Percentiles rank a stretch among this genome's conserved stretches.
Evolutionary conservation across 2,329 filamentous ascomycete species (phyloP).

Genomic region (Xenoacremonium recifei): DNA sequence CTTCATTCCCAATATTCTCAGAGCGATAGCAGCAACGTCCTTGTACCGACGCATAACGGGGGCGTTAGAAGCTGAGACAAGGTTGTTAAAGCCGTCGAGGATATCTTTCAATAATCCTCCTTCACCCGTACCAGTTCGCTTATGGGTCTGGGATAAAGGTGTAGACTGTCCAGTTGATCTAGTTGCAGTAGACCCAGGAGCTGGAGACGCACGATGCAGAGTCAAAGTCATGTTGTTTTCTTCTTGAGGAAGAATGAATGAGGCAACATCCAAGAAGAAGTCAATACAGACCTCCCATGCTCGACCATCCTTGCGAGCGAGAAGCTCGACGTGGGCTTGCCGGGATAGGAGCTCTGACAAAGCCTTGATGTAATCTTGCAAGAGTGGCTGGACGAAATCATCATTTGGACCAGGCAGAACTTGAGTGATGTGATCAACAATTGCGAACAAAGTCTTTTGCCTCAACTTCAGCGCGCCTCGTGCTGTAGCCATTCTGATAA

Average conservation of each 20-base stretch:
- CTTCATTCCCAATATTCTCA: slow-evolving; percentile 61
- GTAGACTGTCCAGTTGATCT: slow-evolving; percentile 29
- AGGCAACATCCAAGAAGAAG: slow-evolving; percentile 67
- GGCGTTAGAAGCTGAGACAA: slow-evolving; percentile 66
- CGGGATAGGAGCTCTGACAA: slow-evolving; percentile 69
- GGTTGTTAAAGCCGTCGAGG: slow-evolving; percentile 62
- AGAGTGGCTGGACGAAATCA: slow-evolving; percentile 65
- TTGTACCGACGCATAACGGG: slow-evolving; percentile 58
- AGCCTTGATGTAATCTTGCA: slow-evolving; percentile 75
- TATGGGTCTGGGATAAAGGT: slow-evolving; percentile 30
- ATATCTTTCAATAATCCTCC: slow-evolving; percentile 34
- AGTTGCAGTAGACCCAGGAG: slow-evolving; percentile 31
- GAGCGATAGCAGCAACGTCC: slow-evolving; percentile 53
- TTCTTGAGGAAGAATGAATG: slow-evolving; percentile 44
- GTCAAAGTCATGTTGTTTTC: slow-evolving; percentile 34
- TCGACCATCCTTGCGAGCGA: slow-evolving; percentile 54
- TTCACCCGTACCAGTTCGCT: slow-evolving; percentile 25
- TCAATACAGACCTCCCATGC: slow-evolving; percentile 68
- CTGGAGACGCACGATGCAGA: slow-evolving; percentile 45
- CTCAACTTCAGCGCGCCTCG: slow-evolving; percentile 67
- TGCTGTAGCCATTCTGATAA: slow-evolving; percentile 69
- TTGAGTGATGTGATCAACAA: slow-evolving; percentile 81
- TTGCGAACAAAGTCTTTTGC: slow-evolving; percentile 72
- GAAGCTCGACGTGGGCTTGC: slow-evolving; percentile 76
- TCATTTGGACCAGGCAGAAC: slow-evolving; percentile 62